Base-by-base conservation (phyloP, 257 asterid genomes). In the Capsicum pubescens region DNA sequence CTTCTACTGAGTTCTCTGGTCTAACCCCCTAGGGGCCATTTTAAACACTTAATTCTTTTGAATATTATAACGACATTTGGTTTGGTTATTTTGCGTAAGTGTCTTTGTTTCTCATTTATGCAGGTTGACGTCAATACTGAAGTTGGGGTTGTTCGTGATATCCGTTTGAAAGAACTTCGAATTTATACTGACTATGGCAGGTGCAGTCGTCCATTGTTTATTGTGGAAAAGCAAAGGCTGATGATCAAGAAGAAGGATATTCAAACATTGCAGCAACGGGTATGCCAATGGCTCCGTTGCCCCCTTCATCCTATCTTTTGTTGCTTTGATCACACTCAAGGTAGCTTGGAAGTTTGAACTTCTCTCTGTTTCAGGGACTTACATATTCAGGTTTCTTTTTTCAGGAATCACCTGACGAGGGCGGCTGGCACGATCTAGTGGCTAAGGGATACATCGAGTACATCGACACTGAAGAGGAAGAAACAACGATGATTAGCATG, bases 111-210 rank as follows among this genome's bases (percentile, higher is more conserved):
- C 16, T 87, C 46, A 79, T 87, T 17, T 80, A 81, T 77, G 67
- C 95, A 96, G 98, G 97, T 93, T 81, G 99, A 96, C 55, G 98
- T 96, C 77, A 96, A 94, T 89, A 96, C 98, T n/a, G 99, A 96
- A 90, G 99, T 96, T 84, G 98, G 97, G 64, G 99, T 96, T 77
- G 99, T 96, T 78, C 97, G 98, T 66, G 99, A 96, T 91, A 91
- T 93, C 87, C 95, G 97, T 64, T 83, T 96, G 94, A 94, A 91
- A 85, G 99, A 96, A 89, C 96, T 94, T 48, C 91, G 99, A 17
- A 94, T 94, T 83, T 94, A 94, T 84, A 96, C 99, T 17, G 99
- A 96, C 87, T 96, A 96, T 89, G 99, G 99, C 32, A 96, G 99
- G 84, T 96, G 99, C 98, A 96, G 99, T 90, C 98, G 99, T 59